Evolutionary conservation across 768 basidiomycete species (phyloP).

Genomic region (Phylloporus scabripes): DNA sequence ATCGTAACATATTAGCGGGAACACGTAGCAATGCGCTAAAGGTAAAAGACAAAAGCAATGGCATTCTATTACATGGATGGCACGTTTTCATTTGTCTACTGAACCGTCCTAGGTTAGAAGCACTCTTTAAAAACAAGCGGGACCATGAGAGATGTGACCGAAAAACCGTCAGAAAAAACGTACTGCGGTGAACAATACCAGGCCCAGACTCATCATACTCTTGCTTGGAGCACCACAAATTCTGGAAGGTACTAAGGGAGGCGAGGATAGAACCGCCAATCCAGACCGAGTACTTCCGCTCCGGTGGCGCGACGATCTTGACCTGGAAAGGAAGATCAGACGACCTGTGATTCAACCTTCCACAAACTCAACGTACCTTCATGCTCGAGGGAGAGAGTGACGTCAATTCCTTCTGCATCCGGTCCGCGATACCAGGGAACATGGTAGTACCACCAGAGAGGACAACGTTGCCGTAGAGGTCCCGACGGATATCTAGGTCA

Average conservation of each 20-base stretch:
- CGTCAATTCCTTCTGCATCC: slow-evolving; percentile 93
- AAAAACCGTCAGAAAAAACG: slow-evolving; percentile 20
- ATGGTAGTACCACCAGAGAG: slow-evolving; percentile 84
- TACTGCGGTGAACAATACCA: slow-evolving; percentile 75
- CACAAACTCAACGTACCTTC: slow-evolving; percentile 49
- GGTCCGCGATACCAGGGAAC: slow-evolving; percentile 95
- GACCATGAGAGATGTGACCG: background rate
- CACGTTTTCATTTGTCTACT: slow-evolving; percentile 20
- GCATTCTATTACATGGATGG: slow-evolving; percentile 25
- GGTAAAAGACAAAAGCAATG: slow-evolving; percentile 13
- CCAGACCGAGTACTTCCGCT: slow-evolving; percentile 96
- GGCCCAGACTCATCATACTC: slow-evolving; percentile 88
- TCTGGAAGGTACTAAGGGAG: slow-evolving; percentile 93
- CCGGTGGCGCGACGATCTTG: slow-evolving; percentile 91
- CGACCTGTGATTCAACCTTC: background rate
- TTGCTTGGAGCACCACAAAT: slow-evolving; percentile 90
- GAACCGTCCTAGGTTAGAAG: slow-evolving; percentile 19
- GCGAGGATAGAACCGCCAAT: slow-evolving; percentile 85
- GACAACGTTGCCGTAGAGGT: slow-evolving; percentile 33
- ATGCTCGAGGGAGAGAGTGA: slow-evolving; percentile 75
- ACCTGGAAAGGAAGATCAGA: slow-evolving; percentile 38
- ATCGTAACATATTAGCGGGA: slow-evolving; percentile 17
- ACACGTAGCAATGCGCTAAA: slow-evolving; percentile 13
- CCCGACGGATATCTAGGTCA: slow-evolving; percentile 58
- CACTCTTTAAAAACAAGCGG: slow-evolving; percentile 13